Base-by-base conservation (phyloP, 768 basidiomycete species). In the Boletus subparvulus region DNA sequence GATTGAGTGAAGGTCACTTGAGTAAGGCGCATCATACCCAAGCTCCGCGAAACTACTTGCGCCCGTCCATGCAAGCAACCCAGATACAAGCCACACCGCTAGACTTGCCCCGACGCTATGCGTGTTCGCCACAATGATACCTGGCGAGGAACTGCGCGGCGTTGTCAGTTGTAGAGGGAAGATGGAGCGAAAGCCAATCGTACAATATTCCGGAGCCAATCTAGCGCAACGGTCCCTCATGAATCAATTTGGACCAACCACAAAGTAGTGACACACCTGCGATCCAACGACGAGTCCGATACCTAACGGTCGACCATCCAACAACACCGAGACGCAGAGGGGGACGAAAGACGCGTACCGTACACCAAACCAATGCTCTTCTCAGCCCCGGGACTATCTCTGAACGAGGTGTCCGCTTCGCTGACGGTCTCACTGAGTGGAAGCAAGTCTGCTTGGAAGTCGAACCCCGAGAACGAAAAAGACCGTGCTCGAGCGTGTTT, bases 121-220 rank as follows among this genome's bases (percentile, higher is more conserved):
- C 0, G 90, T 88, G 66, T 95, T 92, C 10, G 92, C 88, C 26
- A 95, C 85, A 3, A 98, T 86, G 28, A 98, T 85, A 3, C 96
- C 96, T 2, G 95, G 94, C 6, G 92, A 94, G 4, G 92, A 94
- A 74, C 92, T 94, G 55, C 19, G 39, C 5, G 32, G 21, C 24
- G 37, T 28, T 49, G 60, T 63, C 41, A 60, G 39, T 21, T 42
- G 19, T 11, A 14, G 6, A 32, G 37, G 19, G 2, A 51, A 39
- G 19, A 42, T 9, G 35, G 6, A 19, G 17, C 16, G 2, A 60
- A 45, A 43, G 16, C 26, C 19, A 84, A 63, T 59, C 87, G 61
- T 67, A 93, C 92, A 97, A 97, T 56, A 97, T 97, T 35, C 94
- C 94, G 17, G 93, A 95, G 16, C 94, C 94, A 72, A 93, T 90